phyloP scores from a whole-genome alignment of 2,329 filamentous ascomycete genomes.

The Corynespora cassiicola region DNA sequence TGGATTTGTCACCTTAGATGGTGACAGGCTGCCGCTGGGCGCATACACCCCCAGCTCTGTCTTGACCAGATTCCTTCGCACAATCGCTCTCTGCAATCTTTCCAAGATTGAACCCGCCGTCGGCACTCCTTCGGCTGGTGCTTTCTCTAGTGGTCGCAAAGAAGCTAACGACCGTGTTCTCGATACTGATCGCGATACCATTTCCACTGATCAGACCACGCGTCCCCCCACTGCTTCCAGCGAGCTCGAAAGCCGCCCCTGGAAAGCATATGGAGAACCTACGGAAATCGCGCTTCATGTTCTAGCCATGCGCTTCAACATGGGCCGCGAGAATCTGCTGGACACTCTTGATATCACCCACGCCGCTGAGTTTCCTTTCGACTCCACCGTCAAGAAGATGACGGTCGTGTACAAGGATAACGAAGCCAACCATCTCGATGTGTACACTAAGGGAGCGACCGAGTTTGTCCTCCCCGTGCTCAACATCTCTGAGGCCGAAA shows the following conservation, averaged over 20 bases:
- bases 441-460: conserved; percentile 47
- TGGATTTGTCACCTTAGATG: conserved; percentile 39
- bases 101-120: conserved; percentile 38
- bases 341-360: conserved; percentile 34
- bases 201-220: conserved; percentile 31
- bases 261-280: conserved; percentile 45
- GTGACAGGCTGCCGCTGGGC: conserved; percentile 29
- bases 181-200: conserved; percentile 39
- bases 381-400: conserved; percentile 50
- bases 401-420: conserved; percentile 46
- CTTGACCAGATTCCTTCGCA: conserved; percentile 39
- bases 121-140: conserved; percentile 26
- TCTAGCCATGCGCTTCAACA: conserved; percentile 47
- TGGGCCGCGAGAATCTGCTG: conserved; percentile 39
- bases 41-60: conserved; percentile 25
- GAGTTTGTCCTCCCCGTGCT: conserved; percentile 45
- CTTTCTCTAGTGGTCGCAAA: conserved; percentile 61
- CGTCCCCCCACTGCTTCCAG: conserved; percentile 34
- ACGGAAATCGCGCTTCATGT: conserved; percentile 49
- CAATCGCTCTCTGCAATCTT: conserved; percentile 48
- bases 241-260: conserved; percentile 16
- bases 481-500: conserved; percentile 36
- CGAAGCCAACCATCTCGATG: conserved; percentile 33
- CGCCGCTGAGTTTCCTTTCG: conserved; percentile 47
- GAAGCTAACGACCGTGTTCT: conserved; percentile 41